A percentile compares a stretch with the other conserved stretches of the same genome.
Evolutionary conservation across 2,329 filamentous ascomycete genomes (phyloP).

Genomic region (Magnaporthiopsis rhizophila): DNA sequence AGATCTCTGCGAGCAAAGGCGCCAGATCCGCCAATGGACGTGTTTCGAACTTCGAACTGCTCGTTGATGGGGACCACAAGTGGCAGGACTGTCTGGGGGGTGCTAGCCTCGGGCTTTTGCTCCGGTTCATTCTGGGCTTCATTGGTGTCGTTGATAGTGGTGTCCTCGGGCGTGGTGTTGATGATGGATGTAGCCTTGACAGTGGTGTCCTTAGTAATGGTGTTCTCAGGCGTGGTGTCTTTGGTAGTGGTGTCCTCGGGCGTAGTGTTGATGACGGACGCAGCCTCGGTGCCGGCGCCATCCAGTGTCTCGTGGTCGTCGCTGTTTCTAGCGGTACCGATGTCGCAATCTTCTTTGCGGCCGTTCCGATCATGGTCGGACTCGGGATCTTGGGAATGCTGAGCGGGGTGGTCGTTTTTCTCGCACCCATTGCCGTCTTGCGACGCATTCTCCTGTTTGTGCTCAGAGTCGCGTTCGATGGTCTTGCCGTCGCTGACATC

Average conservation of each 20-base stretch:
- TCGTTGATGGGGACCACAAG: slow-evolving; percentile 23
- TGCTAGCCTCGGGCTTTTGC: not conserved
- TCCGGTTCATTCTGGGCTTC: not conserved
- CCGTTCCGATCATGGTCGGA: no score
- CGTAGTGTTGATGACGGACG: not conserved
- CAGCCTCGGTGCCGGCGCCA: not conserved
- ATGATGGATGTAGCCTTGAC: no score
- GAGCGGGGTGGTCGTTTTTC: not conserved
- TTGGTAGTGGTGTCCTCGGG: not conserved
- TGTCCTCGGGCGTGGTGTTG: no score
- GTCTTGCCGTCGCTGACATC: not conserved
- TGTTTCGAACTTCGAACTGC: slow-evolving; percentile 31
- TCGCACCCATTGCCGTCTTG: not conserved
- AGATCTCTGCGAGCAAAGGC: slow-evolving; percentile 36
- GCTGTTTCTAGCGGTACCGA: no score
- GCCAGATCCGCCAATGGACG: slow-evolving; percentile 35
- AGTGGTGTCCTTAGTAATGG: no score
- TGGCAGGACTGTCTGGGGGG: no score
- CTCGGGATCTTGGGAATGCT: not conserved
- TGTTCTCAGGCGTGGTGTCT: not conserved
- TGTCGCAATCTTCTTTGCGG: no score
- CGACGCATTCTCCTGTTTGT: not conserved
- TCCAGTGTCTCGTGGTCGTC: not conserved
- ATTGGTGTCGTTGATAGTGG: not conserved
- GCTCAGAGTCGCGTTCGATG: not conserved